phyloP scores from a whole-genome alignment of 202 grass and related monocot genomes.

The Musa balbisiana region DNA sequence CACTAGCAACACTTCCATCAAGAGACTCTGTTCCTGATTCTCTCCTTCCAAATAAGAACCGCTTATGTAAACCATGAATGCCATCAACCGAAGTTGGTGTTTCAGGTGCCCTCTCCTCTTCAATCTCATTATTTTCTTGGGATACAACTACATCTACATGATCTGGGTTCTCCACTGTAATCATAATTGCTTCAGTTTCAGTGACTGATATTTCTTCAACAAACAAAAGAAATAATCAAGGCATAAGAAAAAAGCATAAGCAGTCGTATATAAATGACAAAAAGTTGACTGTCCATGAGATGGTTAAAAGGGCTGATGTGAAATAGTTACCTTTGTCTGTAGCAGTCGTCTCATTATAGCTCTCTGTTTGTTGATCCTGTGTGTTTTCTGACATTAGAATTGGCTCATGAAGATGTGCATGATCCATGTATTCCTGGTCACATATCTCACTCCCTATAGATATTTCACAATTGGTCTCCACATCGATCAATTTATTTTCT shows the following conservation, averaged over 20 bases:
- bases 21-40: constrained; percentile 41
- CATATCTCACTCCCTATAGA: constrained; percentile 38
- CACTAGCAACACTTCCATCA: constrained; percentile 46
- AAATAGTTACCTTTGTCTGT: constrained; percentile 35
- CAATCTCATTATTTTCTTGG: constrained; percentile 27
- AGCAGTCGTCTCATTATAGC: constrained; percentile 15
- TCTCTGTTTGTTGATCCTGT: constrained; percentile 4
- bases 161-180: constrained; percentile 6
- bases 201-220: constrained; percentile 7
- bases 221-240: neutral
- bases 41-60: constrained; percentile 29
- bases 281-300: constrained; percentile 1
- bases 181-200: constrained; percentile 12
- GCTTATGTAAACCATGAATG: constrained; percentile 40
- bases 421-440: constrained; percentile 39
- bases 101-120: constrained; percentile 39
- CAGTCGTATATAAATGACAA: neutral
- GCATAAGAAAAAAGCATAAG: neutral
- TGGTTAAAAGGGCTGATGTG: constrained; percentile 3
- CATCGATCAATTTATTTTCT: constrained; percentile 28
- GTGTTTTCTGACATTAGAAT: neutral
- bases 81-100: constrained; percentile 37
- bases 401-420: constrained; percentile 19
- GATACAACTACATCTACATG: constrained; percentile 1
- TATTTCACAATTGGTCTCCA: constrained; percentile 28